Percentiles rank a stretch among this genome's conserved stretches.
Conservation (phyloP, 495 filamentous ascomycete genomes). For the Hyaloscypha bicolor region DNA sequence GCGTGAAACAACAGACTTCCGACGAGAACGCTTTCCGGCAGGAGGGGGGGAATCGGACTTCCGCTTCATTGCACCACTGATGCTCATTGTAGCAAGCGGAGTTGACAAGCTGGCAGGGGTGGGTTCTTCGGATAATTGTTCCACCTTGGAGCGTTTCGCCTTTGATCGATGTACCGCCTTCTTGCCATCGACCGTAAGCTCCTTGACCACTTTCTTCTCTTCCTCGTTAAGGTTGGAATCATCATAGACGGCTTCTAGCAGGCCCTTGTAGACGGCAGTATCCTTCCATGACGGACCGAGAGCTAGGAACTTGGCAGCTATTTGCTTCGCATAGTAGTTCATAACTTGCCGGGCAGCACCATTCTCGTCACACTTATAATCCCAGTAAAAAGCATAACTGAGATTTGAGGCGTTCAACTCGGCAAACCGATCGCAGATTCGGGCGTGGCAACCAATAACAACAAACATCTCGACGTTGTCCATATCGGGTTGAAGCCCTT, state of each 20-base stretch:
- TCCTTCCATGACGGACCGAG: not conserved
- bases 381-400: not conserved
- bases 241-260: not conserved
- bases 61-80: not conserved
- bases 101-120: too few relatives aligned
- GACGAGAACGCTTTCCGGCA: not conserved
- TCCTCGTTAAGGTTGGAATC: not conserved
- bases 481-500: not conserved
- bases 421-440: not conserved
- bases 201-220: not conserved
- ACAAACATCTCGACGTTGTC: not conserved
- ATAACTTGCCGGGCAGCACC: not conserved
- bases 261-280: not conserved
- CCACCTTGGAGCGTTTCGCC: too few relatives aligned
- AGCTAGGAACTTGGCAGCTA: not conserved
- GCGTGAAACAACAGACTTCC: not conserved
- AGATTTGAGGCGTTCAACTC: not conserved
- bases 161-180: too few relatives aligned
- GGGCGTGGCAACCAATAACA: not conserved
- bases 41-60: not conserved
- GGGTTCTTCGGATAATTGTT: too few relatives aligned
- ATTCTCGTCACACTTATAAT: not conserved
- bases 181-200: not conserved
- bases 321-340: not conserved
- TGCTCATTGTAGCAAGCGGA: not conserved